Evolutionary conservation across 2,329 filamentous ascomycete genomes (phyloP).

Genomic region (Chaetomiaceae sp.): DNA sequence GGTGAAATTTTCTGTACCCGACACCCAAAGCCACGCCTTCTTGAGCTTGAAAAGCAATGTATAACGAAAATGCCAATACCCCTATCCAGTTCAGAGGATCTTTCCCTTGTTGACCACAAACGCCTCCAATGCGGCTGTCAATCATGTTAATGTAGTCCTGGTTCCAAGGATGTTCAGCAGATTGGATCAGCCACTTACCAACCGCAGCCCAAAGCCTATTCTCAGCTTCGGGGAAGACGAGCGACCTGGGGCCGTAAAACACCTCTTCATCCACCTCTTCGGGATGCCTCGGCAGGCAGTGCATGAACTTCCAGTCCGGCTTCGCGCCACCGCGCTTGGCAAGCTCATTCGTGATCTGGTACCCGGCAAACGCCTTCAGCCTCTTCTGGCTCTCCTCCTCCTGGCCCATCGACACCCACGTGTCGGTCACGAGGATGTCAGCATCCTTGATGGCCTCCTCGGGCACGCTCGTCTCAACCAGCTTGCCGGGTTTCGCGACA

Average conservation of each 20-base stretch:
- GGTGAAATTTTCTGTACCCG: constrained; percentile 15
- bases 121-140: constrained; percentile 70
- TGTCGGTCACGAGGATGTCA: constrained; percentile 91
- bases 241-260: constrained; percentile 78
- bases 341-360: constrained; percentile 84
- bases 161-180: too few species aligned
- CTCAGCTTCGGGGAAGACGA: constrained; percentile 92
- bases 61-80: background rate
- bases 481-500: constrained; percentile 56
- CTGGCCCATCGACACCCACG: constrained; percentile 98
- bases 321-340: constrained; percentile 83
- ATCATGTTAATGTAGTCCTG: too few species aligned
- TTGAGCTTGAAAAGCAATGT: background rate
- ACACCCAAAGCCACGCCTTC: constrained; percentile 20
- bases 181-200: constrained; percentile 44
- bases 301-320: constrained; percentile 94
- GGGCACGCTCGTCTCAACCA: constrained; percentile 72
- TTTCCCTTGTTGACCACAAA: constrained; percentile 95
- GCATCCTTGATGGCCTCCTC: constrained; percentile 82
- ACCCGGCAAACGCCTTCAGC: constrained; percentile 78
- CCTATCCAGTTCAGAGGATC: constrained; percentile 42
- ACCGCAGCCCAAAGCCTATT: constrained; percentile 91
- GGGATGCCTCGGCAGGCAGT: constrained; percentile 85
- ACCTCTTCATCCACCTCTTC: constrained; percentile 95
- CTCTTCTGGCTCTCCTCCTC: constrained; percentile 77